phyloP scores from a whole-genome alignment of 2,329 filamentous ascomycete species.

The Alternaria metachromatica region DNA sequence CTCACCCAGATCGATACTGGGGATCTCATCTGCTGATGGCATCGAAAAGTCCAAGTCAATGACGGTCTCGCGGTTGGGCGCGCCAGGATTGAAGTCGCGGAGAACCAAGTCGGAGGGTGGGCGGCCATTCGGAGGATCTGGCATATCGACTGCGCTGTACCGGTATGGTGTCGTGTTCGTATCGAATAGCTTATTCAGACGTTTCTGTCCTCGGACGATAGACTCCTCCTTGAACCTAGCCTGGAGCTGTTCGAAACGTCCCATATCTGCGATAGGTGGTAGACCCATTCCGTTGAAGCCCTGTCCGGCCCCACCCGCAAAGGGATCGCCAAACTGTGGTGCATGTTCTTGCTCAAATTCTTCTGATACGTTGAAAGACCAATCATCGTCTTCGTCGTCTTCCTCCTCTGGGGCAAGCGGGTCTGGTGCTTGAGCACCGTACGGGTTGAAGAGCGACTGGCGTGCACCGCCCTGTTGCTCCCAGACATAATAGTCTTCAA shows the following conservation, averaged over 20 bases:
- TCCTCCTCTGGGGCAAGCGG: constrained; percentile 51
- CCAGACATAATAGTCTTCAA: constrained; percentile 77
- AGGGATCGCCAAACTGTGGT: constrained; percentile 54
- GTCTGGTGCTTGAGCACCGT: constrained; percentile 64
- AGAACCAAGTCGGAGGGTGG: constrained; percentile 64
- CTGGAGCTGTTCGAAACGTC: constrained; percentile 49
- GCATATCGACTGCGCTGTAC: constrained; percentile 60
- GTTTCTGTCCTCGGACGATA: constrained; percentile 62
- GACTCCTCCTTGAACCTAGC: constrained; percentile 63
- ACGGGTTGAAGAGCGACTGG: constrained; percentile 67
- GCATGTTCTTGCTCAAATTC: constrained; percentile 60
- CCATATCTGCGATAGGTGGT: constrained; percentile 42
- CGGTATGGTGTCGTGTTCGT: constrained; percentile 63
- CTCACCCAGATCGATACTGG: constrained; percentile 55
- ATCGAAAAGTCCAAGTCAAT: constrained; percentile 66
- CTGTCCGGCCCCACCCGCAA: constrained; percentile 45
- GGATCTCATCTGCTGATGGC: constrained; percentile 40
- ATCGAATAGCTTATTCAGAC: constrained; percentile 65
- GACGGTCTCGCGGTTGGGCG: constrained; percentile 57
- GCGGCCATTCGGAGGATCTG: constrained; percentile 48
- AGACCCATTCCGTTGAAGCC: constrained; percentile 45
- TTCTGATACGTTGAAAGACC: constrained; percentile 71
- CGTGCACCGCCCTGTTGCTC: constrained; percentile 75
- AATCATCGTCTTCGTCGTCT: constrained; percentile 60
- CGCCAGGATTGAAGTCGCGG: constrained; percentile 51